phyloP scores from a whole-genome alignment of 1,284 basidiomycete species.

The Schizophyllum amplum region DNA sequence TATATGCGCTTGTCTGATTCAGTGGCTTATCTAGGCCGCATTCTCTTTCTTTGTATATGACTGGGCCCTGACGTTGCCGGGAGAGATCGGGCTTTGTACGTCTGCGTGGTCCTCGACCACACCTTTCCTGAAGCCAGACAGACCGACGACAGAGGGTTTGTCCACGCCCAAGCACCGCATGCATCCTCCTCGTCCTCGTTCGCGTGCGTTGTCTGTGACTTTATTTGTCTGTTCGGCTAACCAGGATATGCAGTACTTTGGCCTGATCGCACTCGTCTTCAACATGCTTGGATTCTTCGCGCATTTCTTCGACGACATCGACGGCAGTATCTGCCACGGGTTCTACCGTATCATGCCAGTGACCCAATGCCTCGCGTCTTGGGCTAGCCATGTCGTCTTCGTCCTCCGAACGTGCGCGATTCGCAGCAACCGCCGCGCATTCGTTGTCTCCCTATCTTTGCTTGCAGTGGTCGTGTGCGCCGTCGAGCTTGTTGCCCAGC shows the following conservation, averaged over 20 bases:
- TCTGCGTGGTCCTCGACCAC: too few relatives aligned
- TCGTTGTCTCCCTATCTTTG: not conserved
- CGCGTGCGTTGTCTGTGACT: not conserved
- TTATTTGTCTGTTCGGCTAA: not conserved
- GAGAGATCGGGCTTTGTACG: slow-evolving; percentile 5
- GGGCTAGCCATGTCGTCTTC: slow-evolving; percentile 8
- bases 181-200: slow-evolving; percentile 4
- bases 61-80: slow-evolving; percentile 4
- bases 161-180: not conserved
- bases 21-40: not conserved
- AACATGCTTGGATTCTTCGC: slow-evolving; percentile 5
- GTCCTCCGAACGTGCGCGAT: slow-evolving; percentile 6
- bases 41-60: slow-evolving; percentile 5
- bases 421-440: not conserved
- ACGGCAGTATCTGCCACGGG: not conserved
- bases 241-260: slow-evolving; percentile 1
- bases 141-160: not conserved
- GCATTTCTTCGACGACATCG: not conserved
- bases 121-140: too few relatives aligned
- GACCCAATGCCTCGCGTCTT: slow-evolving; percentile 4
- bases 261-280: slow-evolving; percentile 1
- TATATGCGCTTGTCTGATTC: not conserved
- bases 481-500: slow-evolving; percentile 4
- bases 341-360: slow-evolving; percentile 5
- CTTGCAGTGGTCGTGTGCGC: not conserved